Conservation (phyloP, 1,284 basidiomycete species). For the Mycena citricolor region DNA sequence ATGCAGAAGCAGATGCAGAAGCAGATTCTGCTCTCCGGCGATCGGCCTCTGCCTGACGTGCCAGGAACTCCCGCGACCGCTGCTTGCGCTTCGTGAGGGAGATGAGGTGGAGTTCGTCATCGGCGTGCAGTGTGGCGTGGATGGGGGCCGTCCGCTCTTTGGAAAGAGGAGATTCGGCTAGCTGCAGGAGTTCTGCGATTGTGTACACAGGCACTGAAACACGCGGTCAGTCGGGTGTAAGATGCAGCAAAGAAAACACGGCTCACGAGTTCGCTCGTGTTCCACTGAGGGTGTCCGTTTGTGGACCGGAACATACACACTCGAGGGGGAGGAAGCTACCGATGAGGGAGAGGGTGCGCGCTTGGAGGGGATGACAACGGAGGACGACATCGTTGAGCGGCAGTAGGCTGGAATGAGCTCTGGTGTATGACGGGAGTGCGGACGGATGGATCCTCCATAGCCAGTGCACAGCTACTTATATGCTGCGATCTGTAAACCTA, state of each 20-base stretch:
- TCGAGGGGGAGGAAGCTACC: background rate
- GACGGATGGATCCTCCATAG: too few species aligned
- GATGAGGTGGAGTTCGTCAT: constrained; percentile 1
- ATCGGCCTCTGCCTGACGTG: too few species aligned
- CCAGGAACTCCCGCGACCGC: constrained; percentile 16
- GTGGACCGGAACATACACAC: constrained; percentile 17
- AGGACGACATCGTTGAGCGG: too few species aligned
- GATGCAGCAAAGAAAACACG: background rate
- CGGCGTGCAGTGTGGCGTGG: constrained; percentile 6
- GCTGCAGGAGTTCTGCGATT: constrained; percentile 4
- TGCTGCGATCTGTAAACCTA: too few species aligned
- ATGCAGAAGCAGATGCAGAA: too few species aligned
- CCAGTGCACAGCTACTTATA: too few species aligned
- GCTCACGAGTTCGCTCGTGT: constrained; percentile 9
- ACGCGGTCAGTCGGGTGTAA: too few species aligned
- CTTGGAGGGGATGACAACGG: too few species aligned
- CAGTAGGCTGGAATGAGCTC: too few species aligned
- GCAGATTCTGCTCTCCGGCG: too few species aligned
- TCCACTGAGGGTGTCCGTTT: constrained; percentile 4
- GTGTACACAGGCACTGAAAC: constrained; percentile 15
- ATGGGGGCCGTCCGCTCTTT: background rate
- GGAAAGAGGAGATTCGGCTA: constrained; percentile 14
- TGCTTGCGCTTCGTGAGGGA: constrained; percentile 6
- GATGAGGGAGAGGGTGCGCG: constrained; percentile 5
- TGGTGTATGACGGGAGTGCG: too few species aligned